Conservation (phyloP, 345 rosid species). For the Euphorbia lathyris region DNA sequence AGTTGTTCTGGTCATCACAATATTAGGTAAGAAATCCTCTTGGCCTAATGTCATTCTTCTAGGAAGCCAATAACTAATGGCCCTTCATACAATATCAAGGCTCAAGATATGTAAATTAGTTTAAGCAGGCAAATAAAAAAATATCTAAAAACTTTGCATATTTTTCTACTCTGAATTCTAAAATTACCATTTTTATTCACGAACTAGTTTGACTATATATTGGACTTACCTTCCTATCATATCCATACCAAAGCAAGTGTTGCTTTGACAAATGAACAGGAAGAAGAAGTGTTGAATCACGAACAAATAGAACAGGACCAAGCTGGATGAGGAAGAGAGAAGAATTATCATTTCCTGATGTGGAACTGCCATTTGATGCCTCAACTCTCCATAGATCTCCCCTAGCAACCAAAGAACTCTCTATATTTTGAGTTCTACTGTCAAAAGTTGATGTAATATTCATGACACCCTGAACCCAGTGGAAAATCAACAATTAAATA, state of each 20-base stretch:
- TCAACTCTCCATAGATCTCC: slow-evolving; percentile 96
- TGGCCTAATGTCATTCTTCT: not conserved
- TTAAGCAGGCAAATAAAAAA: not conserved
- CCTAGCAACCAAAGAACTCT: slow-evolving; percentile 78
- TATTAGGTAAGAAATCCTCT: not conserved
- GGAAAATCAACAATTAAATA: slow-evolving; percentile 8
- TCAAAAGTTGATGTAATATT: slow-evolving; percentile 79
- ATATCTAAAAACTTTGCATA: not conserved
- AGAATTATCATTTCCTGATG: slow-evolving; percentile 60
- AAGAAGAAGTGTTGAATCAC: slow-evolving; percentile 82
- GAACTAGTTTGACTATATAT: not conserved
- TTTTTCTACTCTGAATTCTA: not conserved
- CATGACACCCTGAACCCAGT: slow-evolving; percentile 53
- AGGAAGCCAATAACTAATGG: not conserved
- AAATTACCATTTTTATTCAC: not conserved
- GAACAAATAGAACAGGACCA: slow-evolving; percentile 87
- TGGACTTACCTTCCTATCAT: slow-evolving; percentile 82
- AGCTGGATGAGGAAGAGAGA: slow-evolving; percentile 92
- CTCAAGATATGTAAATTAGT: not conserved
- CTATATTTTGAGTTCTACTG: slow-evolving; percentile 65
- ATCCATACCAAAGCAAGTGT: slow-evolving; percentile 98
- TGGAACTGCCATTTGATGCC: slow-evolving; percentile 67
- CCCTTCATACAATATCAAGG: not conserved
- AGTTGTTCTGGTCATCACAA: not conserved
- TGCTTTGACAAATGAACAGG: slow-evolving; percentile 93